Conservation (phyloP, 1,284 basidiomycete species). For the Ustilago nuda region DNA sequence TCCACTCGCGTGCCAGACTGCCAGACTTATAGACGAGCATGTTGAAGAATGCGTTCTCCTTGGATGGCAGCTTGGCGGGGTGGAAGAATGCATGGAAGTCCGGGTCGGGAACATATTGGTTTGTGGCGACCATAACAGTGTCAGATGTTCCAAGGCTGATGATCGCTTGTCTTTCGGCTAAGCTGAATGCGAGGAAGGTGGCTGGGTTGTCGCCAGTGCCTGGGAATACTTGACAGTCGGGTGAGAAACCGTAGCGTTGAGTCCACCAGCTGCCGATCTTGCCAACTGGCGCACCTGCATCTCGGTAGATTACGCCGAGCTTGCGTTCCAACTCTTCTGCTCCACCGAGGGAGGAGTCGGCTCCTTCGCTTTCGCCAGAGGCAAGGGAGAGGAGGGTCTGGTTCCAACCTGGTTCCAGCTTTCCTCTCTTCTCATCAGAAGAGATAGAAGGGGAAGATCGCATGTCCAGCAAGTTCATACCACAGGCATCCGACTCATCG, state of each 20-base stretch:
- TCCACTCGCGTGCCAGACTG: slow-evolving; percentile 75
- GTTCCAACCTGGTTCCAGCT: slow-evolving; percentile 59
- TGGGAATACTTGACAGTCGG: slow-evolving; percentile 82
- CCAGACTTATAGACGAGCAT: slow-evolving; percentile 72
- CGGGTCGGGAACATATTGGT: slow-evolving; percentile 70
- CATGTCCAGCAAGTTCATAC: slow-evolving; percentile 80
- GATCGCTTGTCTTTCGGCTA: slow-evolving; percentile 82
- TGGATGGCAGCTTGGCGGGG: slow-evolving; percentile 66
- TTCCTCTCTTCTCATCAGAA: slow-evolving; percentile 70
- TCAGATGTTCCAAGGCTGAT: slow-evolving; percentile 92
- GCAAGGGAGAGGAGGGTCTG: slow-evolving; percentile 45
- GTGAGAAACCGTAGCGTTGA: slow-evolving; percentile 79
- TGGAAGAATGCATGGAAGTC: slow-evolving; percentile 73
- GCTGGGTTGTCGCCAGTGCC: slow-evolving; percentile 94
- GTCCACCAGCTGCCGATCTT: slow-evolving; percentile 80
- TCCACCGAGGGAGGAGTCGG: slow-evolving; percentile 39
- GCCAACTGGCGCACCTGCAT: slow-evolving; percentile 78
- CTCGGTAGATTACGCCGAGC: slow-evolving; percentile 80
- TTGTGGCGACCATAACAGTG: slow-evolving; percentile 80
- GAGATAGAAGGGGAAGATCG: slow-evolving; percentile 78
- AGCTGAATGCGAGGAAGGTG: slow-evolving; percentile 79
- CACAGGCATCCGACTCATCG: slow-evolving; percentile 80
- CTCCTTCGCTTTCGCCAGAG: slow-evolving; percentile 70
- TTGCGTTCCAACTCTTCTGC: slow-evolving; percentile 78
- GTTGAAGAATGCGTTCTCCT: slow-evolving; percentile 69